Conservation (phyloP, 2,329 filamentous ascomycete species). For the Pseudocercospora fuligena region DNA sequence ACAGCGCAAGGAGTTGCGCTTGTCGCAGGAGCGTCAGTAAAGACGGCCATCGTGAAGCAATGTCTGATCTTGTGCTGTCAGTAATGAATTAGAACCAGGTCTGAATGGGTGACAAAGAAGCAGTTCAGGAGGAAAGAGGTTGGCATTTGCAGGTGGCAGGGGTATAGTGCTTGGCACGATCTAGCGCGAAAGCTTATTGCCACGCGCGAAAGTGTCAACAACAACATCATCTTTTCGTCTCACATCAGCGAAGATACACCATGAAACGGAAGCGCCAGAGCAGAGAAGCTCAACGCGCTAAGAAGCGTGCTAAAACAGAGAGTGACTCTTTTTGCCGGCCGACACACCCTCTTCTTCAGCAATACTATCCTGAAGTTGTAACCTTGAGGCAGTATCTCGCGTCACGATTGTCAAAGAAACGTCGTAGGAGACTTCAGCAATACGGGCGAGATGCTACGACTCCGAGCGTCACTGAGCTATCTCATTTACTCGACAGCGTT, state of each 20-base stretch:
- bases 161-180: not conserved
- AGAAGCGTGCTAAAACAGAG: slow-evolving; percentile 25
- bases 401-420: slow-evolving; percentile 33
- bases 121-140: too few species aligned
- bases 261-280: slow-evolving; percentile 32
- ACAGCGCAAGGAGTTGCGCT: too few species aligned
- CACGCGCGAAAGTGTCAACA: not conserved
- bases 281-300: slow-evolving; percentile 11
- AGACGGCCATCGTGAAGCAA: too few species aligned
- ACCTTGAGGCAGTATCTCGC: slow-evolving; percentile 37
- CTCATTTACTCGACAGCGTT: slow-evolving; percentile 68
- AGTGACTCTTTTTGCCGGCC: slow-evolving; percentile 10
- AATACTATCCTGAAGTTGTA: slow-evolving; percentile 36
- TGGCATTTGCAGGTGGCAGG: too few species aligned
- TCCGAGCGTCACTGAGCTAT: slow-evolving; percentile 47
- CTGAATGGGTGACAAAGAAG: too few species aligned
- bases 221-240: not conserved
- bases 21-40: too few species aligned
- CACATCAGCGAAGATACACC: not conserved
- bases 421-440: slow-evolving; percentile 31
- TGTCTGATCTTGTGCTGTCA: too few species aligned
- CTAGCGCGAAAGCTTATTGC: not conserved
- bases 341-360: slow-evolving; percentile 29
- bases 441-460: slow-evolving; percentile 27
- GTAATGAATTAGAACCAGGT: too few species aligned